These are phyloP conservation scores for Linnemannia elongata DNA, from an alignment of 192 early-diverging fungal genomes.

Conservation along the genomic window DNA sequence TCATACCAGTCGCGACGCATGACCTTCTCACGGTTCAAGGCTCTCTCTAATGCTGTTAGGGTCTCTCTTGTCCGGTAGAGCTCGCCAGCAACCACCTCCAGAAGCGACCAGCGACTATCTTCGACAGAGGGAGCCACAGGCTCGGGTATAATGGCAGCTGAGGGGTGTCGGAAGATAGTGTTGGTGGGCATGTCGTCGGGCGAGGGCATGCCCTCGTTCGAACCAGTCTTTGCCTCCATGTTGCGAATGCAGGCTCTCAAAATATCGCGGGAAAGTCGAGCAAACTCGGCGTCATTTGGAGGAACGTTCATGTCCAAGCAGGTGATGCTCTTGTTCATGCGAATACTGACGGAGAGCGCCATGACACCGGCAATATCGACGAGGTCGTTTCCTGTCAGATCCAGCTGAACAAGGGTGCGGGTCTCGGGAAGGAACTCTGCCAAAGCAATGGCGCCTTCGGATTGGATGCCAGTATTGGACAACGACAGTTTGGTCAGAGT, in stretches of 20 bases:
- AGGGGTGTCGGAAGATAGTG: slow-evolving; percentile 53
- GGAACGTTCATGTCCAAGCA: slow-evolving; percentile 78
- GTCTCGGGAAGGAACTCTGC: slow-evolving; percentile 89
- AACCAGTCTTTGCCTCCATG: slow-evolving; percentile 54
- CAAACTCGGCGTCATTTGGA: slow-evolving; percentile 56
- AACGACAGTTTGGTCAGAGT: slow-evolving; percentile 73
- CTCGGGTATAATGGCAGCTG: slow-evolving; percentile 50
- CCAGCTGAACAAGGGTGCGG: slow-evolving; percentile 73
- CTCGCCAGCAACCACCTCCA: slow-evolving; percentile 45
- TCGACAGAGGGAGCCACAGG: slow-evolving; percentile 21
- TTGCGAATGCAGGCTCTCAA: slow-evolving; percentile 57
- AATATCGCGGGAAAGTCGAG: slow-evolving; percentile 57
- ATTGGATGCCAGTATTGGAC: slow-evolving; percentile 71
- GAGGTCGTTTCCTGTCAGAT: slow-evolving; percentile 80
- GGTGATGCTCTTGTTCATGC: slow-evolving; percentile 81
- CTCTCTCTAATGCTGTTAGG: slow-evolving; percentile 36
- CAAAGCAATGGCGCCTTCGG: slow-evolving; percentile 82
- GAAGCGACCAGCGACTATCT: slow-evolving; percentile 32
- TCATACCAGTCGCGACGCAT: slow-evolving; percentile 41
- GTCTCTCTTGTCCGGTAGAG: slow-evolving; percentile 40
- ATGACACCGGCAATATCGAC: slow-evolving; percentile 87
- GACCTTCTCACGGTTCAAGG: slow-evolving; percentile 28
- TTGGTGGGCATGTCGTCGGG: slow-evolving; percentile 44
- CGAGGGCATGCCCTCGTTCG: slow-evolving; percentile 48
- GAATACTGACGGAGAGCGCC: slow-evolving; percentile 85